Conservation (phyloP, 2,329 filamentous ascomycete genomes). For the Talaromyces piceae region DNA sequence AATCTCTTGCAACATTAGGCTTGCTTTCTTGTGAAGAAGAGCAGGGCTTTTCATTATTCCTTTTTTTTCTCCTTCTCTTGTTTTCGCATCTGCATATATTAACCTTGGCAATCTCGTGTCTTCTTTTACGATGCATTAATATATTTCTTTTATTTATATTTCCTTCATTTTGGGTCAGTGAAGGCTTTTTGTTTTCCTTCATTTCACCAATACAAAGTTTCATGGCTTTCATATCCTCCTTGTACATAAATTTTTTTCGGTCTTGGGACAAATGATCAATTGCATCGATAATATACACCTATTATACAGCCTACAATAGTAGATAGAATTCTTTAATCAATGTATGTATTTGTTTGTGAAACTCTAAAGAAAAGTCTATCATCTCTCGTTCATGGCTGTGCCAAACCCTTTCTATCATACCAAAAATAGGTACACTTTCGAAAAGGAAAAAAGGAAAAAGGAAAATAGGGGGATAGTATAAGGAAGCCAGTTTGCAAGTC, state of each 20-base stretch:
- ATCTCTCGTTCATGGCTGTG: not conserved
- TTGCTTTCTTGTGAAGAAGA: not conserved
- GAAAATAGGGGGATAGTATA: not conserved
- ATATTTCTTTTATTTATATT: too few species aligned
- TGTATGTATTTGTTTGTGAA: not conserved
- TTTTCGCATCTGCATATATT: not conserved
- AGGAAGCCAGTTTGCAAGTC: not conserved
- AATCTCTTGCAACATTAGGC: not conserved
- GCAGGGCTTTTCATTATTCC: not conserved
- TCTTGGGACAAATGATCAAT: too few species aligned
- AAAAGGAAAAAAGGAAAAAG: conserved; percentile 1
- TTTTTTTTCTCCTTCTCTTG: not conserved
- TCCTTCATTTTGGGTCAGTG: too few species aligned
- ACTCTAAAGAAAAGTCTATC: not conserved
- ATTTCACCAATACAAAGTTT: too few species aligned
- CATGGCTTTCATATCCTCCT: too few species aligned
- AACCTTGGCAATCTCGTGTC: not conserved
- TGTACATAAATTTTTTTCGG: too few species aligned
- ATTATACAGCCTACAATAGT: too few species aligned
- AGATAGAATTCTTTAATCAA: not conserved
- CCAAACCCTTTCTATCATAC: not conserved
- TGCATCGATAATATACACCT: too few species aligned
- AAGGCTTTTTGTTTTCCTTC: too few species aligned
- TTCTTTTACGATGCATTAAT: not conserved
- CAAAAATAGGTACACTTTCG: not conserved